A percentile compares a stretch with the other conserved stretches of the same genome.
phyloP scores from a whole-genome alignment of 306 rosid genomes.

The Trifolium repens region DNA sequence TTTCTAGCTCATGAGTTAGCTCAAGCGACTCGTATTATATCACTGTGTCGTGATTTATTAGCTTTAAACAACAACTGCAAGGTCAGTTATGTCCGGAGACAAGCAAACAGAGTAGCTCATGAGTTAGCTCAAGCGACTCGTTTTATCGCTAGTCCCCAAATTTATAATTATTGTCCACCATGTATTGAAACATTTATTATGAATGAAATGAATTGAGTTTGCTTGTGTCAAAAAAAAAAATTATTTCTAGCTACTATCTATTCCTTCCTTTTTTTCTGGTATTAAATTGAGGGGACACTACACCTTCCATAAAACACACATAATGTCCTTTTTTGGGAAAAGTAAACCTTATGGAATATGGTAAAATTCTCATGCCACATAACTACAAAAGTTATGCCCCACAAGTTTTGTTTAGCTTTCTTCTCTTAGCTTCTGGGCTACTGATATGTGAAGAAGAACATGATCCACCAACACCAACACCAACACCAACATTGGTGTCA shows the following conservation, averaged over 20 bases:
- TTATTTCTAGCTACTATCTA: constrained; percentile 35
- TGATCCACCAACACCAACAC: constrained; percentile 50
- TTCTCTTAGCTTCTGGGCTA: constrained; percentile 75
- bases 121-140: no score
- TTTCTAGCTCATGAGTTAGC: no score
- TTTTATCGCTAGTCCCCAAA: no score
- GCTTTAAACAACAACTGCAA: no score
- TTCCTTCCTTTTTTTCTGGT: constrained; percentile 21
- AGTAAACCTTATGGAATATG: constrained; percentile 44
- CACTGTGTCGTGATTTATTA: no score
- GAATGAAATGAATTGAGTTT: no score
- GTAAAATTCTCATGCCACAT: constrained; percentile 44
- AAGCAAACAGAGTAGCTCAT: no score
- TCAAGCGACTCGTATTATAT: no score
- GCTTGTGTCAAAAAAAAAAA: no score
- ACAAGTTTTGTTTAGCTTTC: constrained; percentile 79
- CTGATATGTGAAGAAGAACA: constrained; percentile 62
- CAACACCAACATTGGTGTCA: constrained; percentile 57
- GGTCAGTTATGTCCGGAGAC: no score
- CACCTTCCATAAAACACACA: constrained; percentile 52
- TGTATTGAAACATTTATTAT: no score
- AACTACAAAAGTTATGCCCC: constrained; percentile 58
- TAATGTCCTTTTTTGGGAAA: constrained; percentile 41
- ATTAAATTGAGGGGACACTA: constrained; percentile 29
- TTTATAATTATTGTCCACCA: no score